Percentiles rank a stretch among this genome's conserved stretches.
Evolutionary conservation across 345 rosid species (phyloP).

Genomic region (Noccaea bulbosa): DNA sequence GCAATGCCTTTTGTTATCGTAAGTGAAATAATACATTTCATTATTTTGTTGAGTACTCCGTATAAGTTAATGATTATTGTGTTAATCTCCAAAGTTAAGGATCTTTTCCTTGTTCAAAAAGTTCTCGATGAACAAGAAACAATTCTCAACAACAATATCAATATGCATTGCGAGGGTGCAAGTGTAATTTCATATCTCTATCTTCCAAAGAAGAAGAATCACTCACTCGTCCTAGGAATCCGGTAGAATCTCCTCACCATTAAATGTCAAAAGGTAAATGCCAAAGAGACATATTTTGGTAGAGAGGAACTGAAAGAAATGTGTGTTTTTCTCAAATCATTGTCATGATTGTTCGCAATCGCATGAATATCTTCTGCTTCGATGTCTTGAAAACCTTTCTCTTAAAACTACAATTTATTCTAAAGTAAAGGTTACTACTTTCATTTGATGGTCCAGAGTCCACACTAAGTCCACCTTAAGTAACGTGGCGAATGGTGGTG

Average conservation of each 20-base stretch:
- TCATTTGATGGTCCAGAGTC: conserved; percentile 28
- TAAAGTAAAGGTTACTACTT: conserved; percentile 20
- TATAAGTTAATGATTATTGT: conserved; percentile 19
- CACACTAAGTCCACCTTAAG: conserved; percentile 8
- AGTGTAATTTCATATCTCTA: background rate
- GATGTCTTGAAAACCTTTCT: conserved; percentile 16
- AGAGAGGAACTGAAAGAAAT: conserved; percentile 2
- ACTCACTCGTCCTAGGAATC: conserved; percentile 29
- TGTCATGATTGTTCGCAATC: conserved; percentile 10
- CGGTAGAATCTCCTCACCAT: conserved; percentile 30
- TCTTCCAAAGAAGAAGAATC: background rate
- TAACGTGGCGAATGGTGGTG: conserved; percentile 12
- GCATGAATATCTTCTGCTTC: conserved; percentile 20
- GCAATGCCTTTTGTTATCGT: conserved; percentile 41
- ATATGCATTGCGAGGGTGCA: background rate
- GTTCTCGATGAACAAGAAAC: background rate
- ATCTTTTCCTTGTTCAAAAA: background rate
- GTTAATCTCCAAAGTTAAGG: background rate
- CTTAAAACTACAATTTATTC: background rate
- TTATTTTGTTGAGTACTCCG: conserved; percentile 19
- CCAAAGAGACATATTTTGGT: conserved; percentile 18
- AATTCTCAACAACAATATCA: background rate
- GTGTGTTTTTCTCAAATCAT: conserved; percentile 22
- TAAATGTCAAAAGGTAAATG: conserved; percentile 26
- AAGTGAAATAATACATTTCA: conserved; percentile 7